Evolutionary conservation across 495 filamentous ascomycete genomes (phyloP).

Genomic region (Neurospora cerealis): DNA sequence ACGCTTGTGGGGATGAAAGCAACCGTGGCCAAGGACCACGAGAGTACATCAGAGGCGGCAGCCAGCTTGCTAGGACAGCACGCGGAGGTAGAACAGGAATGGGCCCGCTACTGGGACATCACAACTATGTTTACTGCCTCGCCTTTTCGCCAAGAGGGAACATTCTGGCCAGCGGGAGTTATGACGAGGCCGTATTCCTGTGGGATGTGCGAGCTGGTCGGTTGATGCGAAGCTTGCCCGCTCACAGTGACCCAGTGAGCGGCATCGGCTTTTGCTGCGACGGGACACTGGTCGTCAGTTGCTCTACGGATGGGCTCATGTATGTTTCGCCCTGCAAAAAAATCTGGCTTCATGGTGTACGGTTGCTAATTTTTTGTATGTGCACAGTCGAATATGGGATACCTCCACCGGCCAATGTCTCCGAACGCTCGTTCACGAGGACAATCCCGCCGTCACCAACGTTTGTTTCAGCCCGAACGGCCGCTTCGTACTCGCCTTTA

Average conservation of each 20-base stretch:
- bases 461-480: slow-evolving; percentile 93
- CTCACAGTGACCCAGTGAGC: slow-evolving; percentile 87
- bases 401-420: slow-evolving; percentile 92
- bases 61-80: neutral
- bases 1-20: slow-evolving; percentile 23
- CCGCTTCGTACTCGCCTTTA: slow-evolving; percentile 82
- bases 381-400: slow-evolving; percentile 75
- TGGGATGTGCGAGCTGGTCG: slow-evolving; percentile 86
- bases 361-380: slow-evolving; percentile 1
- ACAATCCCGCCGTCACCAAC: slow-evolving; percentile 82
- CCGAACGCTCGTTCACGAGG: slow-evolving; percentile 88
- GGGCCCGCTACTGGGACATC: slow-evolving; percentile 68
- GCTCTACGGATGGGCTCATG: slow-evolving; percentile 84
- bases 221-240: slow-evolving; percentile 81
- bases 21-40: neutral
- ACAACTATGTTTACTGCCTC: slow-evolving; percentile 89
- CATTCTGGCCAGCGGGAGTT: slow-evolving; percentile 86
- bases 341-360: neutral
- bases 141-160: slow-evolving; percentile 96
- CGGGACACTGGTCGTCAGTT: slow-evolving; percentile 83
- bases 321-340: slow-evolving; percentile 20
- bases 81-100: slow-evolving; percentile 22
- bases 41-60: neutral
- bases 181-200: slow-evolving; percentile 92
- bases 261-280: slow-evolving; percentile 90